Base-by-base conservation (phyloP, 2,329 filamentous ascomycete species). In the Plectosphaerella cucumerina region DNA sequence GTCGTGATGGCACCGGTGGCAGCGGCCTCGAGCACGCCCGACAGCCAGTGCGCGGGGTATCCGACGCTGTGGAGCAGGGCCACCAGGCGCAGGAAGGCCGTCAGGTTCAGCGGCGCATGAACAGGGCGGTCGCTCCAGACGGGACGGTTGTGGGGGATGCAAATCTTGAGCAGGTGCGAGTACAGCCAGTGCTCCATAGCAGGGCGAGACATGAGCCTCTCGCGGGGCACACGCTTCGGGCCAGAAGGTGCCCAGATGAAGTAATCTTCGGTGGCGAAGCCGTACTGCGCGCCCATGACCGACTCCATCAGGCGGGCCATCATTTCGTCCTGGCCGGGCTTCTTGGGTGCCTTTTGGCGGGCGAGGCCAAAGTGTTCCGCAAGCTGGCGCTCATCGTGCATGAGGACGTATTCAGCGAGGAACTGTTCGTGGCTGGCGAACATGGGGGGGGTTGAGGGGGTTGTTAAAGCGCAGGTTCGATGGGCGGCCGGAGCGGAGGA, bases 321-420 rank as follows among this genome's bases (percentile, higher is more conserved):
- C 17, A 10, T 18, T 11, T 42, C 39, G 17, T 31, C 33, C 14
- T n/a, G 20, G 26, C 23, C 17, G 14, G 10, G 18, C 6, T 21
- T 45, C n/a, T 52, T n/a, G 1, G 33, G 18, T 8, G 22, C n/a
- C 11, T 43, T 37, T 4, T 43, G 44, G 17, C 56, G 53, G 34
- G 44, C 48, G 17, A 67, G 35, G 1, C 44, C 45, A 48, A 65
- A 66, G 44, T 65, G 61, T 9, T 58, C 53, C 4, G 50, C 48
- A 18, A 68, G 56, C 17, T 51, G 54, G 17, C 54, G 26, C 15
- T 44, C 50, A 44, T 65, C 55, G 18, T 59, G 35, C 62, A 67
- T 64, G 34, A 66, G 52, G 4, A 65, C 44, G 41, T 65, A 60
- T 45, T 66, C 63, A 4, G 63, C 51, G 45, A 62, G 61, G 41